Conservation (phyloP, 768 basidiomycete genomes). For the Sistotremastrum niveocremeum region DNA sequence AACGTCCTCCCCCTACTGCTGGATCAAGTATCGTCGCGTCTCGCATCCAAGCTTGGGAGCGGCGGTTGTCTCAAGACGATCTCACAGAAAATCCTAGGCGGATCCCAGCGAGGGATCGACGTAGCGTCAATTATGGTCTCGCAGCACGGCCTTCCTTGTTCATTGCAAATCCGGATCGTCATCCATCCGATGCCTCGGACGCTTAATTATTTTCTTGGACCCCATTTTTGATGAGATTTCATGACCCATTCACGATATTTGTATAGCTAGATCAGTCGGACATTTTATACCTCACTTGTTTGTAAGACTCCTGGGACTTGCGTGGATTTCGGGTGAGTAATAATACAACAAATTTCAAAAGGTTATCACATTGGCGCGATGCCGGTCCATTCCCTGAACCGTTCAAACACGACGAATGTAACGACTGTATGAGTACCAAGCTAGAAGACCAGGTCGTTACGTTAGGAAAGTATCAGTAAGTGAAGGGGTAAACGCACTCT, state of each 20-base stretch:
- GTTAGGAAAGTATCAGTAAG: not conserved
- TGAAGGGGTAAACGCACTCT: conserved; percentile 12
- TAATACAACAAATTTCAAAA: too few species aligned
- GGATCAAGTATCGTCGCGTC: conserved; percentile 27
- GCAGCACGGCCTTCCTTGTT: conserved; percentile 50
- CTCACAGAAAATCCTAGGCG: conserved; percentile 22
- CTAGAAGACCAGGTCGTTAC: conserved; percentile 7
- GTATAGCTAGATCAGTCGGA: too few species aligned
- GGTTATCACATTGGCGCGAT: conserved; percentile 18
- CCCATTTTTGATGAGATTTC: too few species aligned
- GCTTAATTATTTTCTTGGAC: too few species aligned
- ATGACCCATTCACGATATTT: too few species aligned
- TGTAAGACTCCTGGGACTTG: too few species aligned
- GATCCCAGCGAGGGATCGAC: conserved; percentile 23
- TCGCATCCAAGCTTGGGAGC: conserved; percentile 45
- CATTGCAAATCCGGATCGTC: conserved; percentile 56
- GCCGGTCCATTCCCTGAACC: conserved; percentile 17
- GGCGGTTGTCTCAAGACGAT: conserved; percentile 36
- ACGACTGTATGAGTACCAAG: conserved; percentile 23
- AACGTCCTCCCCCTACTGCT: not conserved
- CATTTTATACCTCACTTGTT: too few species aligned
- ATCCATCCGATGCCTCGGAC: too few species aligned
- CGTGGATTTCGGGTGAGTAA: too few species aligned
- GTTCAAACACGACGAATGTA: conserved; percentile 22
- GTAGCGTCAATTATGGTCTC: conserved; percentile 47